phyloP scores from a whole-genome alignment of 352 stramenopile genomes.

The Pythium brachiatum region DNA sequence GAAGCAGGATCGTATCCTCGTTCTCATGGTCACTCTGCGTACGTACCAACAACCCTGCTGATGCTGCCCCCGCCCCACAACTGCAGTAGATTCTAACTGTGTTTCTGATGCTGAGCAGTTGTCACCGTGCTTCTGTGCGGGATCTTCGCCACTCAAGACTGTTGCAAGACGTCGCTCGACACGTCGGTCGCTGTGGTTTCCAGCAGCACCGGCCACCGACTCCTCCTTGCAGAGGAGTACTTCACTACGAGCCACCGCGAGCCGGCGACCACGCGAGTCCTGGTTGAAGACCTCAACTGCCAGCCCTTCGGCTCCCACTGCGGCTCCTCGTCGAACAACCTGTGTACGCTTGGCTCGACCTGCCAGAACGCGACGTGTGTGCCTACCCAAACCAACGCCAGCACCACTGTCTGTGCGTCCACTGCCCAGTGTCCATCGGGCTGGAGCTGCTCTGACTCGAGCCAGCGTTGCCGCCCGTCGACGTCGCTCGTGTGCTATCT shows the following conservation, averaged over 20 bases:
- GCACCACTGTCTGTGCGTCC: conserved; percentile 2
- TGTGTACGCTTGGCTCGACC: conserved; percentile 39
- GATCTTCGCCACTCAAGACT: conserved; percentile 43
- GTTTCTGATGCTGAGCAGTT: conserved; percentile 28
- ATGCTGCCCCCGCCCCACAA: background rate
- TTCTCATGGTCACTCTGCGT: conserved; percentile 46
- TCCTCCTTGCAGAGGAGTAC: conserved; percentile 1
- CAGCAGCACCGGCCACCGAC: conserved; percentile 7
- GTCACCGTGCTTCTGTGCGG: conserved; percentile 38
- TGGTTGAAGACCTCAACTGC: conserved; percentile 21
- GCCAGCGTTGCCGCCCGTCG: conserved; percentile 25
- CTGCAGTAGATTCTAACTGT: background rate
- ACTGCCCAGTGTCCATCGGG: conserved; percentile 28
- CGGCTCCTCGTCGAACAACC: conserved; percentile 4
- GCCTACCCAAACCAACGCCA: conserved; percentile 8
- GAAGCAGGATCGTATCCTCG: conserved; percentile 41
- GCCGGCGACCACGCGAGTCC: background rate
- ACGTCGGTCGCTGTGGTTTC: conserved; percentile 22
- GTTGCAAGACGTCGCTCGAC: conserved; percentile 29
- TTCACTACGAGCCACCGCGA: background rate
- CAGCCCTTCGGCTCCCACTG: conserved; percentile 30
- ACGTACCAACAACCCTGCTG: conserved; percentile 21
- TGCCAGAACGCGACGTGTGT: conserved; percentile 30
- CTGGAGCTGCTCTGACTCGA: conserved; percentile 30
- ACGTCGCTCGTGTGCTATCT: conserved; percentile 43